Evolutionary conservation across 495 filamentous ascomycete species (phyloP), one percentile per base, ranked within the genome.

Genomic region (Penicillium arizonense): DNA sequence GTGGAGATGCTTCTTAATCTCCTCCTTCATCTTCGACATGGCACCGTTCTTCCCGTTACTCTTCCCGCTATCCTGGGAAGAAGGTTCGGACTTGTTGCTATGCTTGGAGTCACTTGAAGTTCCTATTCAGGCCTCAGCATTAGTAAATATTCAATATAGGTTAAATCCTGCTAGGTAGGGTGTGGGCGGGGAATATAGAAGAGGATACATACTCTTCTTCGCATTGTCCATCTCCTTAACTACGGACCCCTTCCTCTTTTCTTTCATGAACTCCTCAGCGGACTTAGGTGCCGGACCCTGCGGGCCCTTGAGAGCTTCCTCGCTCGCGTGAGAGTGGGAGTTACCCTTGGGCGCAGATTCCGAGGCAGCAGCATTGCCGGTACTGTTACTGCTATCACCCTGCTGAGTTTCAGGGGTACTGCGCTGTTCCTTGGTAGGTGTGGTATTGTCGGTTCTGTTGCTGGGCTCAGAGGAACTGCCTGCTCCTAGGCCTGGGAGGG

Each of bases 221-320:
- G 21, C 16, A 28, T 48, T 16, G 33, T 44, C 41, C 21, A 11
- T 1, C 11, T 39, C 38, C 34, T 44, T 41, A 10, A n/a, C 13
- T 4, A 10, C 44, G 33, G 44, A 8, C 35, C 35, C 49, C 34
- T 56, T 39, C 13, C 35, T 40, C 43, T 61, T 57, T 45, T 67
- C 53, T 28, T 67, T 63, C 46, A 67, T 61, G 40, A 71, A 67
- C 26, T 71, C 60, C 35, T 59, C 64, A 16, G 59, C 61, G 3
- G 59, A 33, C 32, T 58, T 53, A 0, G 68, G 64, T 3, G 65
- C 47, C 7, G 68, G 62, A 16, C 56, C 61, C 44, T 66, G 61
- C 2, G 71, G 73, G 0, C 71, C 73, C 49, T 58, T 49, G 23
- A 74, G 53, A 2, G 73, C 67, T 41, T 76, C 73, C 44, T 66